Conservation (phyloP, 2,329 filamentous ascomycete species). For the Chrysoporthe cubensis region DNA sequence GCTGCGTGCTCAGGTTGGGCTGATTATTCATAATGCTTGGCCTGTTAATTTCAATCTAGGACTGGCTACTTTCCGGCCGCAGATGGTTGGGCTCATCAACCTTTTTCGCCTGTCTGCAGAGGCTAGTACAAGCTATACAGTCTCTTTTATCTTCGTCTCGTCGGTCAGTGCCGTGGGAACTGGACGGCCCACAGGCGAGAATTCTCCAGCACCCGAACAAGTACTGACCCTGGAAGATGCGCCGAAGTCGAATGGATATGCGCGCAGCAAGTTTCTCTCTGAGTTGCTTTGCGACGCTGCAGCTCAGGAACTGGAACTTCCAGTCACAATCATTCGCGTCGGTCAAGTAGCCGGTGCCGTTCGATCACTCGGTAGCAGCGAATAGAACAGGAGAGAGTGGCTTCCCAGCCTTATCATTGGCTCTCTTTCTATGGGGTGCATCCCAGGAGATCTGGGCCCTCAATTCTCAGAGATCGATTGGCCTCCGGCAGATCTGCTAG, state of each 20-base stretch:
- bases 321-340: conserved; percentile 39
- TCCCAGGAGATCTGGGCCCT: conserved; percentile 36
- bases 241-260: conserved; percentile 37
- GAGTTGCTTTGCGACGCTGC: conserved; percentile 39
- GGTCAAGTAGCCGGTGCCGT: conserved; percentile 40
- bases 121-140: conserved; percentile 21
- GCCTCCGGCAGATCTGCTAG: conserved; percentile 48
- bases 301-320: conserved; percentile 34
- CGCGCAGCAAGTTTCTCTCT: conserved; percentile 42
- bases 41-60: conserved; percentile 61
- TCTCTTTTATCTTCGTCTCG: conserved; percentile 52
- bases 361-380: not conserved
- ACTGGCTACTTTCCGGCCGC: conserved; percentile 50
- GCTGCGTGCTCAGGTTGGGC: conserved; percentile 40
- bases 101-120: conserved; percentile 42
- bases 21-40: conserved; percentile 57
- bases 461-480: conserved; percentile 44
- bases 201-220: conserved; percentile 18
- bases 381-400: conserved; percentile 17
- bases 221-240: conserved; percentile 36
- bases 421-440: conserved; percentile 12
- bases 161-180: conserved; percentile 49
- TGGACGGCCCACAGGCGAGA: conserved; percentile 30
- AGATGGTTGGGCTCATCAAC: conserved; percentile 47
- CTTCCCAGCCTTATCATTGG: conserved; percentile 14